phyloP scores from a whole-genome alignment of 1,284 basidiomycete species.

The Ustilago shanxiensis region DNA sequence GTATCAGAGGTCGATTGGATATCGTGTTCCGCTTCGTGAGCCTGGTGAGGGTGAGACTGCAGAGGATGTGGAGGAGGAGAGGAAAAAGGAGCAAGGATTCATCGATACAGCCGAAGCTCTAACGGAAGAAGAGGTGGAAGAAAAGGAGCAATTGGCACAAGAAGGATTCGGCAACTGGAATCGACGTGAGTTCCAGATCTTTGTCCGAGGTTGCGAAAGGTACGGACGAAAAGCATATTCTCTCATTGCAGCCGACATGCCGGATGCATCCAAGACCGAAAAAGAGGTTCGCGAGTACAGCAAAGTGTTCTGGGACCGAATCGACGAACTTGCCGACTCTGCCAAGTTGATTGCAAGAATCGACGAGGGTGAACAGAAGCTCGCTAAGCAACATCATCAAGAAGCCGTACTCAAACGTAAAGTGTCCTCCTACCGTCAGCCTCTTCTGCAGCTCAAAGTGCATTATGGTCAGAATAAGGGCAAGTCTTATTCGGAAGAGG shows the following conservation, averaged over 20 bases:
- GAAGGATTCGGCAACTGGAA: conserved; percentile 72
- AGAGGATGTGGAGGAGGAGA: conserved; percentile 68
- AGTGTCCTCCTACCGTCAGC: conserved; percentile 50
- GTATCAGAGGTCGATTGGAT: conserved; percentile 77
- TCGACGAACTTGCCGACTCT: conserved; percentile 78
- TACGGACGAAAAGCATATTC: conserved; percentile 86
- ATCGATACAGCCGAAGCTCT: conserved; percentile 75
- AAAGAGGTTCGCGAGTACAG: conserved; percentile 87
- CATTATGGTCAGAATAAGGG: conserved; percentile 74
- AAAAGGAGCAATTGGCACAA: conserved; percentile 74
- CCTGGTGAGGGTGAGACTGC: conserved; percentile 72
- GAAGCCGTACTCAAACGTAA: conserved; percentile 59
- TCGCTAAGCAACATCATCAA: conserved; percentile 59
- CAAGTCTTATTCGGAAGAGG: conserved; percentile 95
- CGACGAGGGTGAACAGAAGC: conserved; percentile 67
- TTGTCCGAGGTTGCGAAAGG: conserved; percentile 85
- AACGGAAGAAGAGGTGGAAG: conserved; percentile 81
- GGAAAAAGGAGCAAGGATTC: conserved; percentile 82
- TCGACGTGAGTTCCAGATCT: conserved; percentile 91
- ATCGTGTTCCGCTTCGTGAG: conserved; percentile 80
- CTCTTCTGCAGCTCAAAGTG: conserved; percentile 65
- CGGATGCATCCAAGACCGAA: conserved; percentile 75
- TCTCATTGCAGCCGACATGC: conserved; percentile 85
- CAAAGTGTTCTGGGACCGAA: conserved; percentile 88
- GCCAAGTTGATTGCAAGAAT: conserved; percentile 62